Conservation (phyloP, 1,284 basidiomycete genomes). For the Apiotrichum akiyoshidainum region DNA sequence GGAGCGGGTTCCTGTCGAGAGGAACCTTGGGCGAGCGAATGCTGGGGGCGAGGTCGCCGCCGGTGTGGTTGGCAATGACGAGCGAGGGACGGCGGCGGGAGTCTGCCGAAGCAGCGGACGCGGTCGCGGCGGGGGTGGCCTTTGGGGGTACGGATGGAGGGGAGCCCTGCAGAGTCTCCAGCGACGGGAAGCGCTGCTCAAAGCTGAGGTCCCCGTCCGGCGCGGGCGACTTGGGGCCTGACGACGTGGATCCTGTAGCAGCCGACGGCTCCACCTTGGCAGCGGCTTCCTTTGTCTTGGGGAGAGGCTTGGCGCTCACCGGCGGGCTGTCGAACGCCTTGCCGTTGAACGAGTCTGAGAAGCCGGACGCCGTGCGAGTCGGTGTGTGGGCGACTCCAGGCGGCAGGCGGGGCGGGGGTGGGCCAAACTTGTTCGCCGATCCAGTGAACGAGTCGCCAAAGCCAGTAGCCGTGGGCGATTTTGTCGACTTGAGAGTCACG, state of each 20-base stretch:
- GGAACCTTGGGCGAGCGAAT: conserved; percentile 4
- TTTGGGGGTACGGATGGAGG: neutral
- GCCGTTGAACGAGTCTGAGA: conserved; percentile 7
- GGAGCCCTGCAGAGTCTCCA: conserved; percentile 33
- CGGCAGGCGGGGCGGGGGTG: conserved; percentile 5
- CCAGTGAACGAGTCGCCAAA: conserved; percentile 19
- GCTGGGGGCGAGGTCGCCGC: conserved; percentile 26
- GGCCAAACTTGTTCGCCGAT: neutral
- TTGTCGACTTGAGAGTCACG: conserved; percentile 11
- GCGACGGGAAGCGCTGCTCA: conserved; percentile 46
- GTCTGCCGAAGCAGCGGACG: neutral
- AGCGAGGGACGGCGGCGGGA: conserved; percentile 23
- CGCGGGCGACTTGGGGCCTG: conserved; percentile 8
- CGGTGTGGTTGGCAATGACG: conserved; percentile 40
- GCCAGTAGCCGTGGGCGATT: conserved; percentile 3
- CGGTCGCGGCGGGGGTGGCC: neutral
- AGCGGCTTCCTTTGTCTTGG: neutral
- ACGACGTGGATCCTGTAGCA: neutral
- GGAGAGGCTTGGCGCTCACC: neutral
- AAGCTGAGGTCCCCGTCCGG: conserved; percentile 36
- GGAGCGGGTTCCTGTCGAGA: neutral
- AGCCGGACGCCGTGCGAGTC: neutral
- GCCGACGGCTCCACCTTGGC: neutral
- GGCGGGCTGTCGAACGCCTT: neutral
- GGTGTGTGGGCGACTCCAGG: neutral